Evolutionary conservation across 352 stramenopile species (phyloP).

Genomic region (Discostella stelligera): DNA sequence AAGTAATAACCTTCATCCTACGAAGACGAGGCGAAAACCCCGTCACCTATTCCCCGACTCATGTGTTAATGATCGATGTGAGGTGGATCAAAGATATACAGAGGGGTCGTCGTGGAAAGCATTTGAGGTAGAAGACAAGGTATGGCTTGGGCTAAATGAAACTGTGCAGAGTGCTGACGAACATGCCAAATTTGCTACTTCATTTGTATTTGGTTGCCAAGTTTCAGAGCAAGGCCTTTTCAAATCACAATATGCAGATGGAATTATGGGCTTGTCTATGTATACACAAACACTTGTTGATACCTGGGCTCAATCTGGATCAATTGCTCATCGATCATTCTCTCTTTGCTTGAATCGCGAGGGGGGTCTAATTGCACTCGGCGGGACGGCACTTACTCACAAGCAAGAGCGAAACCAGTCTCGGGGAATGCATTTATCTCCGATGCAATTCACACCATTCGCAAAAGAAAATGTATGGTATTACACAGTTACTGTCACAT

Average conservation of each 20-base stretch:
- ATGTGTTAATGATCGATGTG: constrained; percentile 46
- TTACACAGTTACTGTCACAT: constrained; percentile 49
- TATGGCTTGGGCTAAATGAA: constrained; percentile 56
- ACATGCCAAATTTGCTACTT: constrained; percentile 43
- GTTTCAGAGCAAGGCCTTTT: constrained; percentile 87
- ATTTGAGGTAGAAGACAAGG: constrained; percentile 70
- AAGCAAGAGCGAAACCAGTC: background rate
- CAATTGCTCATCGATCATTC: constrained; percentile 61
- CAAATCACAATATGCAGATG: constrained; percentile 86
- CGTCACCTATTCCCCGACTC: constrained; percentile 12
- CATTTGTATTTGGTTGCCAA: constrained; percentile 93
- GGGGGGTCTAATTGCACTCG: constrained; percentile 56
- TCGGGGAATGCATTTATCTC: constrained; percentile 37
- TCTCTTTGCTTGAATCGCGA: constrained; percentile 59
- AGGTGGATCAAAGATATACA: constrained; percentile 69
- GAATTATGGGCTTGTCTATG: constrained; percentile 93
- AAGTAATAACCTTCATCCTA: constrained; percentile 6
- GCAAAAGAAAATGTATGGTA: constrained; percentile 57
- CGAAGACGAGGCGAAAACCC: background rate
- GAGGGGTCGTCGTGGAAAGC: constrained; percentile 70
- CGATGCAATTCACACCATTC: constrained; percentile 63
- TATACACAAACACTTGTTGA: constrained; percentile 42
- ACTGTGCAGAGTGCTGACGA: constrained; percentile 44
- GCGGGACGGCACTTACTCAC: constrained; percentile 34
- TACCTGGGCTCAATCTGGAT: constrained; percentile 16